These are phyloP conservation scores for Penicillium olsonii DNA, from an alignment of 2,329 filamentous ascomycete species.

Conservation along the genomic window DNA sequence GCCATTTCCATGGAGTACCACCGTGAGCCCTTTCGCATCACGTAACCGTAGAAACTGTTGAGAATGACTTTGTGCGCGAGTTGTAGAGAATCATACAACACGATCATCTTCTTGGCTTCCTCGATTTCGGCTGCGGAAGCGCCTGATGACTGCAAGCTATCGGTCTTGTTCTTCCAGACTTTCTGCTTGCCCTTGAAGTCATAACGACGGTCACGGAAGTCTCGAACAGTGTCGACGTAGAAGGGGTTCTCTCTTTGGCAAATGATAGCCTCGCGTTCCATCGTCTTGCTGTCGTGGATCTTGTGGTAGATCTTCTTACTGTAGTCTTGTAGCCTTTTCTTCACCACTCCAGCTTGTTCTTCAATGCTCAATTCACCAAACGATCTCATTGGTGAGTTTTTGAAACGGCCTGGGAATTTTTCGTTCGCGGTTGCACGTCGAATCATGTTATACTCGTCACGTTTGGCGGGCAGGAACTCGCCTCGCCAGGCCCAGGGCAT, in stretches of 20 bases:
- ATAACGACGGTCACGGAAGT: conserved; percentile 95
- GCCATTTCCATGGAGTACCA: conserved; percentile 99
- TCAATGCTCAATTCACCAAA: conserved; percentile 81
- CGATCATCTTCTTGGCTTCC: conserved; percentile 97
- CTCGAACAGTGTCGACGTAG: conserved; percentile 93
- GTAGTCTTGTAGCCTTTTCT: conserved; percentile 87
- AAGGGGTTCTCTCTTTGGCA: conserved; percentile 98
- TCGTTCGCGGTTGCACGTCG: conserved; percentile 88
- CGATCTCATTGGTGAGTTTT: conserved; percentile 68
- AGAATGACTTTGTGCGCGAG: conserved; percentile 98
- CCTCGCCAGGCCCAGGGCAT: conserved; percentile 98
- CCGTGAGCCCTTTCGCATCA: conserved; percentile 97
- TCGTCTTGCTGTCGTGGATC: conserved; percentile 91
- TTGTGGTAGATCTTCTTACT: conserved; percentile 99
- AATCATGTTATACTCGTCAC: conserved; percentile 99
- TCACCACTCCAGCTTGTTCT: conserved; percentile 77
- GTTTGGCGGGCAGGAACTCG: conserved; percentile 92
- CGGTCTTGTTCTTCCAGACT: conserved; percentile 96
- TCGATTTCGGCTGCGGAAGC: conserved; percentile 77
- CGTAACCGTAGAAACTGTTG: conserved; percentile 98
- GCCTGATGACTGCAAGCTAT: conserved; percentile 78
- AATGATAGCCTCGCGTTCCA: conserved; percentile 93
- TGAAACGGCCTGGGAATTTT: conserved; percentile 77
- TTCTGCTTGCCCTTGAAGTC: conserved; percentile 99
- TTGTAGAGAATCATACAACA: conserved; percentile 93